Base-by-base conservation (phyloP, 306 rosid genomes). In the Arachis stenosperma region DNA sequence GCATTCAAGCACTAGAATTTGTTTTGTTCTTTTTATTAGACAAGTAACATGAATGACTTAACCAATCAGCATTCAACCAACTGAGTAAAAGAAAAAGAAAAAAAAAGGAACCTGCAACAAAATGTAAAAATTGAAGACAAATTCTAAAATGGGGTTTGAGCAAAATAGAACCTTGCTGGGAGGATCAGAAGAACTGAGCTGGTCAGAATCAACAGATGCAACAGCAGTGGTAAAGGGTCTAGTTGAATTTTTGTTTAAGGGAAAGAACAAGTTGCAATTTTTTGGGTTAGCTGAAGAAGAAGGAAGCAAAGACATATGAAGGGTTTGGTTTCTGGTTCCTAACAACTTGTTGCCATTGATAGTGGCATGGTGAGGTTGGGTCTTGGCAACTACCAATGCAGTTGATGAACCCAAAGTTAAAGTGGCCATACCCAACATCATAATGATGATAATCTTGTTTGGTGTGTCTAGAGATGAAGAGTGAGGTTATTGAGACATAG, bases 201-300 rank as follows among this genome's bases (percentile, higher is more conserved):
- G 75, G 78, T 87, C 89, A 77, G 97, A 89, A 68, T 91, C 89
- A 59, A 92, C 85, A 79, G 97, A 88, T 9, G 96, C 80, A 67
- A 84, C 89, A 65, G 87, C 84, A 4, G 93, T 71, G 64, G 79
- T 84, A 81, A 88, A 70, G 75, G 89, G 73, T 12, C 70, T 63
- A 39, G 72, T 22, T 50, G 78, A 22, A 54, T 70, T 59, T 48
- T 78, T 66, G 65, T 75, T 78, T 80, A 78, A 83, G 72, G 86
- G 82, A 79, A 75, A 71, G 76, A 71, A 73, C 61, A 78, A 82
- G 62, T 17, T 72, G 78, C 64, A 41, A 73, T 55, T 85, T 54
- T 69, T 33, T 33, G 37, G 73, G 46, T 72, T n/a, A 61, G 75
- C 27, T 59, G 70, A 41, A 47, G 87, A 64, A 48, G 54, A 64